Conservation (phyloP, 2,329 filamentous ascomycete genomes). For the Alternaria infectoria region DNA sequence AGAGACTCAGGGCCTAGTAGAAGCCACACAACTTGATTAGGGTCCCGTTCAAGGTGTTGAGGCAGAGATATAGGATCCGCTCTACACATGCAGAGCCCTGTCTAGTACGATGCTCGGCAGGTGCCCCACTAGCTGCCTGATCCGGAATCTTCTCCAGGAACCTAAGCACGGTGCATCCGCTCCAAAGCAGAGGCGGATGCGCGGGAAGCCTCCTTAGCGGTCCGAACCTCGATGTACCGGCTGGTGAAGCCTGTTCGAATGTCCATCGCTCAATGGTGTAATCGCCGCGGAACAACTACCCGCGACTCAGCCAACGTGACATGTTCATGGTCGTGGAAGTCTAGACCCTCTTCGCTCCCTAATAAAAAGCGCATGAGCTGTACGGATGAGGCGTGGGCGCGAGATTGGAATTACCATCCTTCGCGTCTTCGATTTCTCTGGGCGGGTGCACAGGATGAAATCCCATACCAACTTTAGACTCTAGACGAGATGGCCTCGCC, state of each 20-base stretch:
- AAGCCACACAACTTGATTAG: not conserved
- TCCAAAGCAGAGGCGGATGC: not conserved
- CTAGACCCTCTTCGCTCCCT: not conserved
- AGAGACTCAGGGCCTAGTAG: not conserved
- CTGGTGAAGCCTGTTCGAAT: not conserved
- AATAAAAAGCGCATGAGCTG: not conserved
- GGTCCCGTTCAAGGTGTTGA: not conserved
- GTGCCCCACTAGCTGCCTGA: slow-evolving; percentile 8
- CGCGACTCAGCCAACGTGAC: not conserved
- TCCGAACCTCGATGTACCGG: not conserved
- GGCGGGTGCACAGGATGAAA: not conserved
- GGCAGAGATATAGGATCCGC: not conserved
- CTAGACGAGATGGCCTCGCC: not conserved
- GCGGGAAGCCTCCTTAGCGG: not conserved
- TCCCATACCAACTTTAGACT: not conserved
- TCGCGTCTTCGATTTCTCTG: not conserved
- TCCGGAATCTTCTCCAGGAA: not conserved
- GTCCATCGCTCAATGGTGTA: not conserved
- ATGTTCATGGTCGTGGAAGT: not conserved
- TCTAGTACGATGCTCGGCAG: not conserved
- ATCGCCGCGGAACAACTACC: not conserved
- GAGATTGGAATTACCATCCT: not conserved
- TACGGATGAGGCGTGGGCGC: not conserved
- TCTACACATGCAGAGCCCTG: not conserved
- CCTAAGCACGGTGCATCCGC: not conserved